Conservation (phyloP, 2,329 filamentous ascomycete genomes). For the Venturia carpophila region DNA sequence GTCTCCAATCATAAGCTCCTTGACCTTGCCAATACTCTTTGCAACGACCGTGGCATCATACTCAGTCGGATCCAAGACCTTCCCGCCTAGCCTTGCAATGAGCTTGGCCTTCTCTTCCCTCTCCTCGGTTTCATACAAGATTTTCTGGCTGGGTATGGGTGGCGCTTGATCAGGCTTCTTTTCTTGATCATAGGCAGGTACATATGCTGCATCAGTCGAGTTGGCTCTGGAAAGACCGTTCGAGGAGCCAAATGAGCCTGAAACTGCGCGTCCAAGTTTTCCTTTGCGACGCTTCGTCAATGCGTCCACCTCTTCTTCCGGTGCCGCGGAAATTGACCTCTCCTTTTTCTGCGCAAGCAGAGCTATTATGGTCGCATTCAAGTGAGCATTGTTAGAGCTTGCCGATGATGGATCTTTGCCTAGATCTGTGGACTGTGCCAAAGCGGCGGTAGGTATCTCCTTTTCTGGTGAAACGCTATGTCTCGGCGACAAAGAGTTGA, state of each 20-base stretch:
- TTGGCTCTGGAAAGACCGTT: not conserved
- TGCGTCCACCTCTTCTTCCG: conserved; percentile 8
- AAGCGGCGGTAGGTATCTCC: not conserved
- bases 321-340: conserved; percentile 7
- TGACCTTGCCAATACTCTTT: conserved; percentile 17
- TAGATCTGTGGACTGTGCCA: not conserved
- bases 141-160: conserved; percentile 31
- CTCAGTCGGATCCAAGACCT: conserved; percentile 22
- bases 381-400: conserved; percentile 7
- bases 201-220: not conserved
- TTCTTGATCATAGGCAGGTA: conserved; percentile 7
- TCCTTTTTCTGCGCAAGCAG: conserved; percentile 21
- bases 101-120: conserved; percentile 31
- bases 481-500: conserved; percentile 7
- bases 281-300: conserved; percentile 7
- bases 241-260: conserved; percentile 12
- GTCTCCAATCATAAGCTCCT: conserved; percentile 7
- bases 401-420: not conserved
- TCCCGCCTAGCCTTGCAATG: conserved; percentile 32
- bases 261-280: conserved; percentile 17
- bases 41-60: conserved; percentile 4
- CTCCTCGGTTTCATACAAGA: conserved; percentile 31
- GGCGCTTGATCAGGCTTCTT: conserved; percentile 19
- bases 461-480: not conserved
- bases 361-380: conserved; percentile 22